A percentile compares a stretch with the other conserved stretches of the same genome.
Conservation (phyloP, 352 stramenopile genomes). For the Peronosclerospora sorghi region DNA sequence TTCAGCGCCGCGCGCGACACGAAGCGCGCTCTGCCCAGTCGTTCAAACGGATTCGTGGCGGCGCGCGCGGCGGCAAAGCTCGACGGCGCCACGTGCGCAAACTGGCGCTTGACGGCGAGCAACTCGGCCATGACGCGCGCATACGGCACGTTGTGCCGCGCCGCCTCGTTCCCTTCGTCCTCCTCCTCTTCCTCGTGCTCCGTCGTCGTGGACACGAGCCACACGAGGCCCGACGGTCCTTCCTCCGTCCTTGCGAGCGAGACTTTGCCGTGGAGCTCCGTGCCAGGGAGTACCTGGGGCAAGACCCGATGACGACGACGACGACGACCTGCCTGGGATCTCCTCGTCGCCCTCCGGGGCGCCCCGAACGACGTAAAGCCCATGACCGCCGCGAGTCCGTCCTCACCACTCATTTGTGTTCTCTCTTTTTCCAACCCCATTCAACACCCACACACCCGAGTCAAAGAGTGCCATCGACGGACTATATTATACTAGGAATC, state of each 20-base stretch:
- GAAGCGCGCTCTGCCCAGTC: constrained; percentile 46
- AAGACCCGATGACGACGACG: constrained; percentile 1
- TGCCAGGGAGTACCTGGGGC: constrained; percentile 29
- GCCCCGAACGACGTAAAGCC: constrained; percentile 58
- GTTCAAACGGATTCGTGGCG: constrained; percentile 45
- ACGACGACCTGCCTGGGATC: too few species aligned
- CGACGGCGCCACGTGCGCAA: constrained; percentile 20
- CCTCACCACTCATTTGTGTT: constrained; percentile 20
- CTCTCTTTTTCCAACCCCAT: background rate
- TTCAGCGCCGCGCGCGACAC: constrained; percentile 80
- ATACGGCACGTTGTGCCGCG: constrained; percentile 7
- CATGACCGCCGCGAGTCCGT: constrained; percentile 31
- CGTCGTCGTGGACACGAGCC: constrained; percentile 24
- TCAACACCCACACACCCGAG: background rate
- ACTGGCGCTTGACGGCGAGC: constrained; percentile 43
- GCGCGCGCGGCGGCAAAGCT: constrained; percentile 32
- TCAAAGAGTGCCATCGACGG: constrained; percentile 14
- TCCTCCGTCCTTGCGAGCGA: too few species aligned
- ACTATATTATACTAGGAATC: constrained; percentile 46
- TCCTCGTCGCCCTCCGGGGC: background rate
- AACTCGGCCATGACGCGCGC: too few species aligned
- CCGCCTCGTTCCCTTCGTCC: too few species aligned
- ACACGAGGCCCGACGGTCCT: constrained; percentile 18
- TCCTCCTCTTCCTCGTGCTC: background rate
- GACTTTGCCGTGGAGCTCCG: constrained; percentile 23